A percentile compares a stretch with the other conserved stretches of the same genome.
Conservation (phyloP, 169 alveolate species). For the Plasmodium blacklocki region DNA sequence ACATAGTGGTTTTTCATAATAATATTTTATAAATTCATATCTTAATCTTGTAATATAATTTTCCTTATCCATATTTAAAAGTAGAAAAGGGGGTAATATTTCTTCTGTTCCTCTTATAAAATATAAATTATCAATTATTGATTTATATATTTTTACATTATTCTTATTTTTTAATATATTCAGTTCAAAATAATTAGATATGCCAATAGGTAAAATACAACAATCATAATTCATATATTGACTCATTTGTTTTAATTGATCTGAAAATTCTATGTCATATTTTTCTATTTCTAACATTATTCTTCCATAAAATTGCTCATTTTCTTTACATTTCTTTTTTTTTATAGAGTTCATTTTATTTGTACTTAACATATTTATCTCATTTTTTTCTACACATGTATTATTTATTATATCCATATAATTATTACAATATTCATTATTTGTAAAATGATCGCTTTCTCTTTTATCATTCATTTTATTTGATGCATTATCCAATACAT, state of each 20-base stretch:
- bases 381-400: background rate
- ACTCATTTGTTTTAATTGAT: slow-evolving; percentile 73
- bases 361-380: background rate
- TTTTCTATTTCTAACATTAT: slow-evolving; percentile 74
- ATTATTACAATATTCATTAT: background rate
- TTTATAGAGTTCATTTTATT: slow-evolving; percentile 14
- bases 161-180: slow-evolving; percentile 58
- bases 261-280: slow-evolving; percentile 57
- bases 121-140: slow-evolving; percentile 75
- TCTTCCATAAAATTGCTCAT: slow-evolving; percentile 61
- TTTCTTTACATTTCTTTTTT: slow-evolving; percentile 1
- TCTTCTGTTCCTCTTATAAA: slow-evolving; percentile 82
- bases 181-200: slow-evolving; percentile 75
- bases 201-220: slow-evolving; percentile 82
- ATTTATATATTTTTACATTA: slow-evolving; percentile 76
- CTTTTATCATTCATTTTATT: background rate
- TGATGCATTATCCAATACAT: background rate
- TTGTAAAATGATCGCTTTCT: background rate
- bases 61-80: slow-evolving; percentile 18
- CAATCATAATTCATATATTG: slow-evolving; percentile 72
- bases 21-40: slow-evolving; percentile 68
- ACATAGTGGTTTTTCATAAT: slow-evolving; percentile 73
- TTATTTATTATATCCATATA: background rate
- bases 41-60: slow-evolving; percentile 46
- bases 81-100: slow-evolving; percentile 80